Conservation (phyloP, 371 early-diverging fungal species). For the Mortierella sp. region DNA sequence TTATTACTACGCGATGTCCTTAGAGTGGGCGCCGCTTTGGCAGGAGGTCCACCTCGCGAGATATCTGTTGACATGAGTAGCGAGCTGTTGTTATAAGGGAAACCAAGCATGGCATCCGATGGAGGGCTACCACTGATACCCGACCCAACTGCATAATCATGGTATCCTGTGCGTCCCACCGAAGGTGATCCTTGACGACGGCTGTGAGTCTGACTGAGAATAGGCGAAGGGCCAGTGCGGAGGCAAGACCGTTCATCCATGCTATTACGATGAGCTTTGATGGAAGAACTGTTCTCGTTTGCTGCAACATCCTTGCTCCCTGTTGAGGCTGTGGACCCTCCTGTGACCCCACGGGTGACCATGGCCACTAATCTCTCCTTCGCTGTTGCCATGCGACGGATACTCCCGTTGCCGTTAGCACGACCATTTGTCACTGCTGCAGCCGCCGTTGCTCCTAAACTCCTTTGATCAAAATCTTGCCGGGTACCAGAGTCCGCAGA, state of each 20-base stretch:
- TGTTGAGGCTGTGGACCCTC: conserved; percentile 7
- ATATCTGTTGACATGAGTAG: conserved; percentile 27
- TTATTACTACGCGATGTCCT: conserved; percentile 13
- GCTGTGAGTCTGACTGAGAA: conserved; percentile 23
- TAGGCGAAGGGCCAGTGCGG: conserved; percentile 7
- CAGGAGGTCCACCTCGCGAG: not conserved
- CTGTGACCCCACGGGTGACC: conserved; percentile 15
- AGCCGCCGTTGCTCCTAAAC: not conserved
- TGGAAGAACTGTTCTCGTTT: not conserved
- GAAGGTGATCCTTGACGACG: conserved; percentile 27
- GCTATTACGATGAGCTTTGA: conserved; percentile 7
- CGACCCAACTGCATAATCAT: not conserved
- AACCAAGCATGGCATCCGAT: conserved; percentile 30
- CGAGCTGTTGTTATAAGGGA: conserved; percentile 52
- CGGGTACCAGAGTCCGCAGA: conserved; percentile 35
- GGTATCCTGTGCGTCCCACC: conserved; percentile 14
- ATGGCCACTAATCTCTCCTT: conserved; percentile 39
- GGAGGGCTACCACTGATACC: not conserved
- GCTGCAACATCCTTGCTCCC: conserved; percentile 5
- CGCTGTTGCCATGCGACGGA: conserved; percentile 20
- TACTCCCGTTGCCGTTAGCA: conserved; percentile 8
- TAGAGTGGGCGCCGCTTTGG: not conserved
- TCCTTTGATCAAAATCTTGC: conserved; percentile 18
- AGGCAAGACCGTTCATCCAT: conserved; percentile 16
- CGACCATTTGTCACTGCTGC: not conserved